Base-by-base conservation (phyloP, 192 early-diverging fungal species). In the Coemansia sp. region DNA sequence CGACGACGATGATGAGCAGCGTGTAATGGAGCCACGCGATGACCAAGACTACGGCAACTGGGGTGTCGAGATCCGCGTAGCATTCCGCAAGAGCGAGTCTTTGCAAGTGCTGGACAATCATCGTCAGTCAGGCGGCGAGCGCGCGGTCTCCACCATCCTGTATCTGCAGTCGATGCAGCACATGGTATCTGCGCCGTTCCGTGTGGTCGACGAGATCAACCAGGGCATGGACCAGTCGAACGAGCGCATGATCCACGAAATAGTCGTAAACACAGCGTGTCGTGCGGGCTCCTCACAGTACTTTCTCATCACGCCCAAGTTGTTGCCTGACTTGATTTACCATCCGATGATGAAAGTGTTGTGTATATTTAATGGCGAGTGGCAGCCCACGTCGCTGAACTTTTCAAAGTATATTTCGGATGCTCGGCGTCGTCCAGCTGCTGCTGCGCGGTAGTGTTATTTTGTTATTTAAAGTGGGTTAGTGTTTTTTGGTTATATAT, bases 171-270 rank as follows among this genome's bases (percentile, higher is more conserved):
- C 97, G 14, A 84, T 99, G 56, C 97, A 99, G 84, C 68, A 78
- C 11, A 74, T 97, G 36, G 71, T 63, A 3, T 90, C 94, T 5
- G 85, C 93, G 8, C 96, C 97, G 15, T 99, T 99, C 87, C 89
- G 97, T 54, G 92, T 98, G 0, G 97, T 99, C 11, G 97, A 99
- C 82, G 97, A 99, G 76, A 99, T 99, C 61, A 99, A 99, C 71
- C 97, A 99, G 71, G 97, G 97, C 52, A 98, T 99, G 97, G 97
- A 99, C 75, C 90, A 92, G 28, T 84, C 89, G 34, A 99, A 98
- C 72, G 97, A 99, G 71, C 84, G 97, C 20, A 79, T 96, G 76
- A 89, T 98, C n/a, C 97, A 99, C 80, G 67, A 83, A 15, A 91
- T 93, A 63, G 85, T 99, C 46, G 94, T 99, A 28, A 68, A 89